phyloP scores from a whole-genome alignment of 2,329 filamentous ascomycete species.

The Neophaeococcomyces mojaviensis region DNA sequence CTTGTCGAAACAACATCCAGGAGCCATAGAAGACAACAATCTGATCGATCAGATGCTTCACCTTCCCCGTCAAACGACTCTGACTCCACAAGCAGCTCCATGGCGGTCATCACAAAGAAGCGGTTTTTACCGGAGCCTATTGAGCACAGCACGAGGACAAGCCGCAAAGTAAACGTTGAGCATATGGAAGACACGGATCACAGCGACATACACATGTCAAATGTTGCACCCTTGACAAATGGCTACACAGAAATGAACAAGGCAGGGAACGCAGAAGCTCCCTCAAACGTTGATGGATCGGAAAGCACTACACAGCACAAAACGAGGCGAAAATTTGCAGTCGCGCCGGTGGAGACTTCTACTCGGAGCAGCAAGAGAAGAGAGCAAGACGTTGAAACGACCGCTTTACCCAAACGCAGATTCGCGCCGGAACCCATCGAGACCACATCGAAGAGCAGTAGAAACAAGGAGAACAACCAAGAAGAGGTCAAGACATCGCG shows the following conservation, averaged over 20 bases:
- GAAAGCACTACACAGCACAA: conserved; percentile 15
- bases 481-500: conserved; percentile 12
- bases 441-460: conserved; percentile 15
- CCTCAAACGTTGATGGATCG: conserved; percentile 2
- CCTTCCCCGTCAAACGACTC: conserved; percentile 4
- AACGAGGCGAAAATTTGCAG: conserved; percentile 54
- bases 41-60: conserved; percentile 7
- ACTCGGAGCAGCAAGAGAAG: conserved; percentile 40
- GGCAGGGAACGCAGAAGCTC: not conserved
- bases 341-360: conserved; percentile 67
- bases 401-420: conserved; percentile 10
- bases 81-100: conserved; percentile 4
- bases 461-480: conserved; percentile 11
- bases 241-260: not conserved
- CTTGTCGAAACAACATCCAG: conserved; percentile 38
- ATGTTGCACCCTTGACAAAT: not conserved
- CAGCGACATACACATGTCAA: conserved; percentile 4
- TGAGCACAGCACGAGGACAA: conserved; percentile 37
- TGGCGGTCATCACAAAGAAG: conserved; percentile 13
- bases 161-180: conserved; percentile 25
- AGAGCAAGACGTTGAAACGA: not conserved
- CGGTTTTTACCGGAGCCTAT: conserved; percentile 36
- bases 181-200: conserved; percentile 6
- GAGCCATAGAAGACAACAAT: conserved; percentile 22
- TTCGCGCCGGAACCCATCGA: conserved; percentile 26